These are phyloP conservation scores for Purpureocillium lavendulum DNA, from an alignment of 2,329 filamentous ascomycete genomes.

Conservation along the genomic window DNA sequence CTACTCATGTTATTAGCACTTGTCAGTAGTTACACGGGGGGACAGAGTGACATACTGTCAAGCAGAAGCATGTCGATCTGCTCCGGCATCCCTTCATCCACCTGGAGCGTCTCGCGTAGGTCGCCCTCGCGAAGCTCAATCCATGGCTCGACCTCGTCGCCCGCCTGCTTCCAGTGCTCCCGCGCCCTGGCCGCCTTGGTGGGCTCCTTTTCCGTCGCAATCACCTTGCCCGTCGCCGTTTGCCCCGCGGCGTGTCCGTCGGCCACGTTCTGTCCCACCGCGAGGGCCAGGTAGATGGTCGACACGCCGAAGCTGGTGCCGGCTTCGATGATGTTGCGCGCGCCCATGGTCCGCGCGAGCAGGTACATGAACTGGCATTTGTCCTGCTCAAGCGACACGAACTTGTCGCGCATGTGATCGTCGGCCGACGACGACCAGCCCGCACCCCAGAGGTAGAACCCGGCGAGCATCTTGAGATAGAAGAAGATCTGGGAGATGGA, in stretches of 20 bases:
- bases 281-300: constrained; percentile 54
- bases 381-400: constrained; percentile 50
- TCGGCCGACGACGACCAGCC: constrained; percentile 18
- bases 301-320: constrained; percentile 55
- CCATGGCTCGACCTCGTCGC: constrained; percentile 34
- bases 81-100: constrained; percentile 27
- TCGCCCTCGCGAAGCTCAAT: constrained; percentile 53
- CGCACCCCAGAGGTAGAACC: constrained; percentile 14
- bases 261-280: constrained; percentile 38
- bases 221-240: constrained; percentile 25
- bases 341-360: constrained; percentile 37
- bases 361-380: constrained; percentile 51
- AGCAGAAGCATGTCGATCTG: constrained; percentile 49
- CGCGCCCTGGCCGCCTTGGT: constrained; percentile 42
- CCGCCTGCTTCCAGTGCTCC: constrained; percentile 44
- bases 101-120: constrained; percentile 41
- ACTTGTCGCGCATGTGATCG: constrained; percentile 40
- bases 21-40: too few relatives aligned
- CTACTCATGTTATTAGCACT: constrained; percentile 26
- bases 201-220: constrained; percentile 52
- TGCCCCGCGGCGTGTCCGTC: not conserved
- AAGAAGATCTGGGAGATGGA: constrained; percentile 16
- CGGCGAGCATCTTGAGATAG: constrained; percentile 13
- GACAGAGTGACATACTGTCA: constrained; percentile 48
- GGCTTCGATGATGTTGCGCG: constrained; percentile 46